A percentile compares a stretch with the other conserved stretches of the same genome.
phyloP scores from a whole-genome alignment of 2,329 filamentous ascomycete genomes.

The Aspergillus japonicus region DNA sequence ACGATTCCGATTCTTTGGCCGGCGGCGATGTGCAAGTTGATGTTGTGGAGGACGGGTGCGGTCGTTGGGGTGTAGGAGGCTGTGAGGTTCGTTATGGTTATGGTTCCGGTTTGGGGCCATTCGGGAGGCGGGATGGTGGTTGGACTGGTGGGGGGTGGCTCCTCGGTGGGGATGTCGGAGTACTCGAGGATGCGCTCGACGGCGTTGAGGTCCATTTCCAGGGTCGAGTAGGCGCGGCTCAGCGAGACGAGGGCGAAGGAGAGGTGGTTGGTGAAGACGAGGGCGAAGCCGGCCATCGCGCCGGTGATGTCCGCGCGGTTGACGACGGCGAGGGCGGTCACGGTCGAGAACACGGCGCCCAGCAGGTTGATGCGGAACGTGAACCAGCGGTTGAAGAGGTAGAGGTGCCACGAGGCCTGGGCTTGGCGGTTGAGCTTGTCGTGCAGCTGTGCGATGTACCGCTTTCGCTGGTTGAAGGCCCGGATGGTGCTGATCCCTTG shows the following conservation, averaged over 20 bases:
- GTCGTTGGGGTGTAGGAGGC: slow-evolving; percentile 69
- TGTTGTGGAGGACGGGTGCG: slow-evolving; percentile 66
- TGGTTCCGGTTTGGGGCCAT: slow-evolving; percentile 71
- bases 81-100: slow-evolving; percentile 70
- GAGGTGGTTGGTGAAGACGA: slow-evolving; percentile 2
- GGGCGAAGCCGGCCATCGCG: slow-evolving; percentile 52
- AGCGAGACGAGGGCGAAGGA: neutral
- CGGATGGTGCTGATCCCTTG: slow-evolving; percentile 71
- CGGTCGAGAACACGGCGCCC: neutral
- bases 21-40: slow-evolving; percentile 64
- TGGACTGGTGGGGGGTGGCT: slow-evolving; percentile 32
- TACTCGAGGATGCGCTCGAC: slow-evolving; percentile 76
- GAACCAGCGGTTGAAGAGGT: slow-evolving; percentile 75
- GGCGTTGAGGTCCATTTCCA: slow-evolving; percentile 76
- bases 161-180: slow-evolving; percentile 65
- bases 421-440: slow-evolving; percentile 19
- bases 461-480: slow-evolving; percentile 65
- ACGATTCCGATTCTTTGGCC: slow-evolving; percentile 74
- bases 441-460: slow-evolving; percentile 69
- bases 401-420: slow-evolving; percentile 54
- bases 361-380: slow-evolving; percentile 48
- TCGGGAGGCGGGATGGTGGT: slow-evolving; percentile 32
- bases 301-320: neutral
- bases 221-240: slow-evolving; percentile 12
- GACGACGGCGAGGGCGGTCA: neutral